These are phyloP conservation scores for Didymosphaeria variabile DNA, from an alignment of 2,329 filamentous ascomycete genomes.

Conservation along the genomic window DNA sequence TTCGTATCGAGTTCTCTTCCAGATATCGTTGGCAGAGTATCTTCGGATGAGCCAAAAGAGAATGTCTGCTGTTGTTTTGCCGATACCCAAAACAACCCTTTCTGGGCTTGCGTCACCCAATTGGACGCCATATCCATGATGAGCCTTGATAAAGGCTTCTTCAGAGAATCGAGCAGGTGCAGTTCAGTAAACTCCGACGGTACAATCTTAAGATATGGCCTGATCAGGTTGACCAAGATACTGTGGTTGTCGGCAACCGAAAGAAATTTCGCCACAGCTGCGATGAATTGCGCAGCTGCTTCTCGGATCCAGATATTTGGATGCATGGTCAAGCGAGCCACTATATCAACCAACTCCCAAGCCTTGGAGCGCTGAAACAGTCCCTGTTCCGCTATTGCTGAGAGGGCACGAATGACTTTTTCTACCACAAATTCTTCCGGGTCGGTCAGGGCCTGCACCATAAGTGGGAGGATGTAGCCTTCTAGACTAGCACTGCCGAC, in stretches of 20 bases:
- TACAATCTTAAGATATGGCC: constrained; percentile 80
- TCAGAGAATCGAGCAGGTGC: constrained; percentile 80
- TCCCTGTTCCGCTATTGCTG: constrained; percentile 86
- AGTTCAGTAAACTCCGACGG: constrained; percentile 76
- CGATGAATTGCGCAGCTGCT: constrained; percentile 83
- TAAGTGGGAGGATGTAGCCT: constrained; percentile 93
- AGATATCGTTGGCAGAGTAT: constrained; percentile 62
- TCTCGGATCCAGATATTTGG: constrained; percentile 96
- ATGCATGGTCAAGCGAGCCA: constrained; percentile 87
- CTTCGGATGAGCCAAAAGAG: constrained; percentile 68
- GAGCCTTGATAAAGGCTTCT: constrained; percentile 78
- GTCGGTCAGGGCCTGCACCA: constrained; percentile 94
- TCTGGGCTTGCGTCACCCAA: constrained; percentile 85
- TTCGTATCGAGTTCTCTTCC: constrained; percentile 65
- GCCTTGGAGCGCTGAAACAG: constrained; percentile 83
- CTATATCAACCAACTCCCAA: constrained; percentile 87
- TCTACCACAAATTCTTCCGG: constrained; percentile 94
- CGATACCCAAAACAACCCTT: constrained; percentile 86
- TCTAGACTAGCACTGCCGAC: constrained; percentile 89
- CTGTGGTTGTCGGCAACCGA: constrained; percentile 84
- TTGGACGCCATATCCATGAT: constrained; percentile 85
- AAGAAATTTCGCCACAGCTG: constrained; percentile 77
- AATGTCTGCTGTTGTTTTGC: constrained; percentile 75
- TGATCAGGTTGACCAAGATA: constrained; percentile 80
- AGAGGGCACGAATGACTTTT: constrained; percentile 85